These are phyloP conservation scores for Chaetomidium leptoderma DNA, from an alignment of 495 filamentous ascomycete species.

Conservation along the genomic window DNA sequence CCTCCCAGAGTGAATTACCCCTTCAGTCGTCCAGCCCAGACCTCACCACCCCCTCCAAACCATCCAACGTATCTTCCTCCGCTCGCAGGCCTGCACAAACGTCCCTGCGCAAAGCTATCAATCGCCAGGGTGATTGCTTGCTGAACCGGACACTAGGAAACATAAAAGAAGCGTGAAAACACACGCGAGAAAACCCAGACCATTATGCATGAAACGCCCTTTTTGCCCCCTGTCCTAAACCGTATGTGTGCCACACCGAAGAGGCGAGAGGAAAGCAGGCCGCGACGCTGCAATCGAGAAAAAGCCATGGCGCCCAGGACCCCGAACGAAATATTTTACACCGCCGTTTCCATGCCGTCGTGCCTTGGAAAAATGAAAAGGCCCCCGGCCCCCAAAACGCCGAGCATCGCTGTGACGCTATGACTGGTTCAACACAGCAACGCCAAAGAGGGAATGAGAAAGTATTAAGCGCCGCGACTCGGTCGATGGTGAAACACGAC, in stretches of 20 bases:
- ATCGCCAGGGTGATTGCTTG: background rate
- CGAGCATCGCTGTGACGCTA: constrained; percentile 19
- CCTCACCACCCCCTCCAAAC: background rate
- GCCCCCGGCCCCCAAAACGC: constrained; percentile 14
- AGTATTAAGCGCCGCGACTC: background rate
- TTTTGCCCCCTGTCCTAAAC: constrained; percentile 4
- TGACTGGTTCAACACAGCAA: constrained; percentile 4
- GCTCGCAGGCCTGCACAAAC: background rate
- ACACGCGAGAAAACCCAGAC: background rate
- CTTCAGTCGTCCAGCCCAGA: background rate
- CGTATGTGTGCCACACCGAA: constrained; percentile 1
- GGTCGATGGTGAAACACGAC: background rate
- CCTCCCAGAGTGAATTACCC: background rate
- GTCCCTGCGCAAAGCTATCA: background rate
- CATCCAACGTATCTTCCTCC: background rate
- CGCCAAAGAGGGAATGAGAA: constrained; percentile 7
- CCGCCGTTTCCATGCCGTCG: constrained; percentile 17
- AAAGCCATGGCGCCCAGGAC: constrained; percentile 1
- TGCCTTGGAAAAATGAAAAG: background rate
- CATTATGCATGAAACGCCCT: constrained; percentile 10
- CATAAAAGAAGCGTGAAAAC: background rate
- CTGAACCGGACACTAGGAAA: background rate
- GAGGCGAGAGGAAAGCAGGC: background rate
- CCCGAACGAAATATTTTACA: constrained; percentile 1
- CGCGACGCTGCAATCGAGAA: background rate